phyloP scores from a whole-genome alignment of 164 flowering plant species.

The Vitis labrusca region DNA sequence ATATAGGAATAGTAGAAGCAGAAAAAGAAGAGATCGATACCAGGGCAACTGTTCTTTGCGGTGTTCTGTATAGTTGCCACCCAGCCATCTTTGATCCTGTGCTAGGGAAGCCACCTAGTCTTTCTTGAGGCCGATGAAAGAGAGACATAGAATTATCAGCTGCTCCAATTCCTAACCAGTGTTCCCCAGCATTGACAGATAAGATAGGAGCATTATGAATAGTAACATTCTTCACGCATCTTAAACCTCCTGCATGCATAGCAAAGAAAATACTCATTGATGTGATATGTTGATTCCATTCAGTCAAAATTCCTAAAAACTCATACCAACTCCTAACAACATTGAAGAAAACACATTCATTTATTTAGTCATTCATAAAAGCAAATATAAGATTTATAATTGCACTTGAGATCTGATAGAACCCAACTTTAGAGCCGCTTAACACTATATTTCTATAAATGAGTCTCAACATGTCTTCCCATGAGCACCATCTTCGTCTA shows the following conservation, averaged over 20 bases:
- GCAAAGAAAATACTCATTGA: background rate
- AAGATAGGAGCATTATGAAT: conserved; percentile 69
- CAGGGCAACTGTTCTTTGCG: conserved; percentile 83
- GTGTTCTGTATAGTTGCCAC: conserved; percentile 98
- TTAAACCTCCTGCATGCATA: conserved; percentile 62
- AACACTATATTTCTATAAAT: background rate
- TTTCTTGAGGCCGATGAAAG: conserved; percentile 94
- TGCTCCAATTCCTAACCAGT: conserved; percentile 97
- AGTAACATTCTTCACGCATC: conserved; percentile 87
- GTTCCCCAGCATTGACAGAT: conserved; percentile 91
- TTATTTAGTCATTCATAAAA: background rate
- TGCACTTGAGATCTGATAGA: background rate
- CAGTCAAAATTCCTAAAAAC: background rate
- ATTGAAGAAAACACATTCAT: background rate
- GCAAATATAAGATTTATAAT: background rate
- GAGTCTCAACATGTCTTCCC: background rate
- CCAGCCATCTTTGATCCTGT: conserved; percentile 74
- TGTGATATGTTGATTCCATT: background rate
- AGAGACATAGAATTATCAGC: conserved; percentile 99
- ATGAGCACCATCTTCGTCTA: too few species aligned
- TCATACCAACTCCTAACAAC: background rate
- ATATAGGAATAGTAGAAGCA: background rate
- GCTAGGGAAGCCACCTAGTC: conserved; percentile 71
- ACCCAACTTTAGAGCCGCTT: background rate
- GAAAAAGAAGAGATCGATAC: conserved; percentile 31